phyloP scores from a whole-genome alignment of 1,139 yeast genomes.

The Candida tropicalis region DNA sequence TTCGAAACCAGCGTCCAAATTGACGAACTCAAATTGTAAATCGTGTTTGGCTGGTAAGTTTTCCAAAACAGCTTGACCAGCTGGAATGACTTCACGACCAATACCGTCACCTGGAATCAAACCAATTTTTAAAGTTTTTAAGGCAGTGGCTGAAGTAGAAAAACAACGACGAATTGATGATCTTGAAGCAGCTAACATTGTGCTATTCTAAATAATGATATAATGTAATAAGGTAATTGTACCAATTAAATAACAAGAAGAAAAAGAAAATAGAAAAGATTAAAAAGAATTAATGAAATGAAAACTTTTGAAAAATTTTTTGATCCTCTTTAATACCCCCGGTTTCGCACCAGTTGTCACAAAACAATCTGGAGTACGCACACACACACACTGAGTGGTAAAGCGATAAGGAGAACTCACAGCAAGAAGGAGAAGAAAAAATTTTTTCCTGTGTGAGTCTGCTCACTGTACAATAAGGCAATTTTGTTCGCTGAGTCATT shows the following conservation, averaged over 20 bases:
- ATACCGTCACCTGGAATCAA: constrained; percentile 98
- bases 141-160: constrained; percentile 33
- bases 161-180: constrained; percentile 36
- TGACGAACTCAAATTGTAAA: constrained; percentile 79
- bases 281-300: not conserved
- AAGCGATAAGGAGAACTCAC: not conserved
- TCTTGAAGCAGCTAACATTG: constrained; percentile 27
- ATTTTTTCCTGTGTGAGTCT: not conserved
- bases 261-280: not conserved
- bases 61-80: constrained; percentile 85
- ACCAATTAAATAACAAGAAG: not conserved
- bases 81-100: constrained; percentile 96
- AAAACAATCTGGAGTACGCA: not conserved
- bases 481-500: constrained; percentile 1
- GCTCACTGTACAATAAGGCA: not conserved
- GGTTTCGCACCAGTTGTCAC: constrained; percentile 4
- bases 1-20: constrained; percentile 93
- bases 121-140: constrained; percentile 48
- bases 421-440: not conserved
- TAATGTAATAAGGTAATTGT: not conserved
- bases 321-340: constrained; percentile 1
- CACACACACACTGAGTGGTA: not conserved
- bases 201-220: not conserved
- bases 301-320: not conserved
- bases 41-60: constrained; percentile 76